Evolutionary conservation across 176 grass and related monocot genomes (phyloP).

Genomic region (Musa schizocarpa): DNA sequence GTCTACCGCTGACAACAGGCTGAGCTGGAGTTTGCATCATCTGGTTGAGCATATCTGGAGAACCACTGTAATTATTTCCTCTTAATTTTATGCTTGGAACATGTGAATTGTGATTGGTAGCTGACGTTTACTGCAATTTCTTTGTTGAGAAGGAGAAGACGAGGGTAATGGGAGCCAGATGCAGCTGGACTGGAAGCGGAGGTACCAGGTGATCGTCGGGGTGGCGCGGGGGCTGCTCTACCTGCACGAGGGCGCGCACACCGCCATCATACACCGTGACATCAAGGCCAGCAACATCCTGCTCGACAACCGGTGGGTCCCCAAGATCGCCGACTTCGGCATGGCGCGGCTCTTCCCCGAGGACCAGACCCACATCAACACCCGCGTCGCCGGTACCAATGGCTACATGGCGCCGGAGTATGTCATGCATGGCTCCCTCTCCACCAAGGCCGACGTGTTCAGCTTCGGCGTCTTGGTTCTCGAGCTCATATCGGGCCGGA

Average conservation of each 20-base stretch:
- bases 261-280: conserved; percentile 93
- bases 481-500: conserved; percentile 65
- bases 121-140: no score
- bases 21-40: no score
- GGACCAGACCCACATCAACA: conserved; percentile 54
- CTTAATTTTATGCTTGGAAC: no score
- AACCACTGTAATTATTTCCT: no score
- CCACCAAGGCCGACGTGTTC: conserved; percentile 84
- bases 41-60: no score
- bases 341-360: conserved; percentile 83
- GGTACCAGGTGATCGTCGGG: conserved; percentile 65
- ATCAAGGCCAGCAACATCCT: conserved; percentile 98
- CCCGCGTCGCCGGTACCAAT: conserved; percentile 76
- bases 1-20: no score
- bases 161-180: conserved; percentile 1
- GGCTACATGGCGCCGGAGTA: conserved; percentile 99
- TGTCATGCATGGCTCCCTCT: conserved; percentile 78
- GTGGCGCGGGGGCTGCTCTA: conserved; percentile 84
- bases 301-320: conserved; percentile 55
- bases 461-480: conserved; percentile 81
- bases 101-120: no score
- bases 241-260: conserved; percentile 93
- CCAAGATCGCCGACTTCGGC: conserved; percentile 97
- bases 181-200: conserved; percentile 56
- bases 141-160: conserved; percentile 3